A percentile compares a stretch with the other conserved stretches of the same genome.
Conservation (phyloP, 176 grass and related monocot genomes). For the Coix lacrymajobi region DNA sequence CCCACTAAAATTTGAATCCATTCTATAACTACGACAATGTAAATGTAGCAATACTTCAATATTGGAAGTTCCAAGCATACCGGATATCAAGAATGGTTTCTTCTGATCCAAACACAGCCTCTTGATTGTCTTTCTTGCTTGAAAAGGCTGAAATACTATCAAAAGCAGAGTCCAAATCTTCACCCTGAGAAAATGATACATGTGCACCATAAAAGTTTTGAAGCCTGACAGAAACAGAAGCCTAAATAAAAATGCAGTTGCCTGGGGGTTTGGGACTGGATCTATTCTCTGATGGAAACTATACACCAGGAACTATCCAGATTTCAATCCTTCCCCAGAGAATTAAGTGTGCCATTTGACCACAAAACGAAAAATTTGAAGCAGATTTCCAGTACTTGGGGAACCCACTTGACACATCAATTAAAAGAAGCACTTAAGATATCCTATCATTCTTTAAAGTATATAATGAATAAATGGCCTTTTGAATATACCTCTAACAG, state of each 20-base stretch:
- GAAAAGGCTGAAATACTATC: conserved; percentile 99
- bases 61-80: conserved; percentile 37
- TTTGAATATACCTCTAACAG: conserved; percentile 70
- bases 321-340: background rate
- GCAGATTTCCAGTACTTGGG: background rate
- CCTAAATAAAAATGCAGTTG: background rate
- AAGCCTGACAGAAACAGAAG: background rate
- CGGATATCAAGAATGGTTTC: conserved; percentile 91
- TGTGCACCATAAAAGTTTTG: background rate
- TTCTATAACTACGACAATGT: background rate
- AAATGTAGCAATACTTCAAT: background rate
- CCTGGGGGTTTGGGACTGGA: background rate
- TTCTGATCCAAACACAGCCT: conserved; percentile 83
- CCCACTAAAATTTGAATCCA: background rate
- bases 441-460: background rate
- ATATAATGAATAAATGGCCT: background rate
- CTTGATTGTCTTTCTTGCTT: conserved; percentile 82
- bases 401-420: background rate
- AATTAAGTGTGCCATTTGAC: conserved; percentile 9
- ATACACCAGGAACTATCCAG: background rate
- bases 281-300: background rate
- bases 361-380: background rate
- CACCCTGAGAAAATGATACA: conserved; percentile 54
- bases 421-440: background rate
- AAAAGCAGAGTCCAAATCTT: conserved; percentile 97